Conservation (phyloP, 148 eudicot species). For the Amaranthus palmeri region DNA sequence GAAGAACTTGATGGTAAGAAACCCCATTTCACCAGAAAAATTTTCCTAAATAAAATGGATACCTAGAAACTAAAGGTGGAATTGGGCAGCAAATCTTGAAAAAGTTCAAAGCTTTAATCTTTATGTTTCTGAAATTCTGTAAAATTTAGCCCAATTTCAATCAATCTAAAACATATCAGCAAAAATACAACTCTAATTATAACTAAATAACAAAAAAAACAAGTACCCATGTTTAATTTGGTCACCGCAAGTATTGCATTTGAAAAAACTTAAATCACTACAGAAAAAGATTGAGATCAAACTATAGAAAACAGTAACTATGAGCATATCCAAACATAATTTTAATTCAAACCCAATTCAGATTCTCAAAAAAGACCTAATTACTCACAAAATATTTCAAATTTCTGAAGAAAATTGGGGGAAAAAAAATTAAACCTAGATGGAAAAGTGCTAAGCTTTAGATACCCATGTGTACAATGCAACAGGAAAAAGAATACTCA, state of each 20-base stretch:
- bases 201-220: not conserved
- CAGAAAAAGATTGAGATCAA: not conserved
- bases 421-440: not conserved
- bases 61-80: constrained; percentile 1
- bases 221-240: not conserved
- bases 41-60: not conserved
- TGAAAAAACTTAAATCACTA: not conserved
- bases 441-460: not conserved
- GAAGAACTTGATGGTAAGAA: no score
- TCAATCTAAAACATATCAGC: not conserved
- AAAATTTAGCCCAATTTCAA: constrained; percentile 6
- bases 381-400: not conserved
- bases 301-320: no score
- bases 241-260: not conserved
- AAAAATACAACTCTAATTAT: not conserved
- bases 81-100: constrained; percentile 10
- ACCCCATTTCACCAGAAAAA: no score
- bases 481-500: not conserved
- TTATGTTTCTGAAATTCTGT: constrained; percentile 21
- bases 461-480: not conserved
- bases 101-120: not conserved
- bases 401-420: not conserved
- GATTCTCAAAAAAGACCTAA: not conserved
- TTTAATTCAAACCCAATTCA: not conserved
- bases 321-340: not conserved